Evolutionary conservation across 2,329 filamentous ascomycete genomes (phyloP).

Genomic region (Paraphoma chrysanthemicola): DNA sequence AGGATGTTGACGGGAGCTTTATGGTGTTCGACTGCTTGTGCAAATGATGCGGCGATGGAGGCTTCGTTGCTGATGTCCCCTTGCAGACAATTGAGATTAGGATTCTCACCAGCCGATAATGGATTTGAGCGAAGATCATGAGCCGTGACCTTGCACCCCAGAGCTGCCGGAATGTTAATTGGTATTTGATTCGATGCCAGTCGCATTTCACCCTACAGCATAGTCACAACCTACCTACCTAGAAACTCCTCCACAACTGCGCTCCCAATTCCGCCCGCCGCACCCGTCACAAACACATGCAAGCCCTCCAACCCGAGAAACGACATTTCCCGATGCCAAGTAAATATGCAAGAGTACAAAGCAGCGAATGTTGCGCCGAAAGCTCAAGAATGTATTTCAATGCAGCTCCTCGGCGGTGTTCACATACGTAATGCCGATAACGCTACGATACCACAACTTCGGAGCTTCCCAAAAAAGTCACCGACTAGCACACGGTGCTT

Average conservation of each 20-base stretch:
- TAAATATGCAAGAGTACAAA: neutral
- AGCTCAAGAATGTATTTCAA: no score
- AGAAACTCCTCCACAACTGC: slow-evolving; percentile 61
- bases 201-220: neutral
- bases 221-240: slow-evolving; percentile 41
- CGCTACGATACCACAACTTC: slow-evolving; percentile 6
- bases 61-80: slow-evolving; percentile 59
- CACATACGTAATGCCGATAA: slow-evolving; percentile 13
- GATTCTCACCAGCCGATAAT: slow-evolving; percentile 32
- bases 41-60: slow-evolving; percentile 52
- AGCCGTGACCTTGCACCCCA: slow-evolving; percentile 63
- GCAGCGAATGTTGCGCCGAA: no score
- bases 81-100: slow-evolving; percentile 51
- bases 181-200: neutral
- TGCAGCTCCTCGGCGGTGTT: neutral
- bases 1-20: slow-evolving; percentile 60
- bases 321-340: slow-evolving; percentile 35
- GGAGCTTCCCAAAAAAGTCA: slow-evolving; percentile 5
- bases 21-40: slow-evolving; percentile 52
- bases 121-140: slow-evolving; percentile 55
- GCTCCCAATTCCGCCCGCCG: slow-evolving; percentile 59
- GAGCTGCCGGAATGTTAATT: slow-evolving; percentile 41
- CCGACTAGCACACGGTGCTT: neutral
- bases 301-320: slow-evolving; percentile 57
- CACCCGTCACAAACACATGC: slow-evolving; percentile 63